Percentiles rank a stretch among this genome's conserved stretches.
These are phyloP conservation scores for Lepiota brunneoincarnata DNA, from an alignment of 768 basidiomycete genomes.

Conservation along the genomic window DNA sequence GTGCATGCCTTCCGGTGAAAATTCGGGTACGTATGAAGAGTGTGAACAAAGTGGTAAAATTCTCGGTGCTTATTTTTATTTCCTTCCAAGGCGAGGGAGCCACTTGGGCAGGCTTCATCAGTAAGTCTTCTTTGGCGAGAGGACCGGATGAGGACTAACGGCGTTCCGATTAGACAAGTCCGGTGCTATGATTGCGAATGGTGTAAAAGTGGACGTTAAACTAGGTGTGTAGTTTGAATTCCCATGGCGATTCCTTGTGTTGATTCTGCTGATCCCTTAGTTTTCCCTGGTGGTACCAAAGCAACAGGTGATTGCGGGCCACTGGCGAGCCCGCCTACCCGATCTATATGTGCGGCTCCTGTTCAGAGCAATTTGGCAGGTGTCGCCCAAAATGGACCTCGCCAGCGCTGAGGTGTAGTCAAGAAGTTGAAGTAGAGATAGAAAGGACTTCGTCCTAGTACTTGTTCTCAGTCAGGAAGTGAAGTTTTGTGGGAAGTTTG, in stretches of 20 bases:
- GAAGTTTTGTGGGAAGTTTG: too few species aligned
- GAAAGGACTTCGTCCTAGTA: too few species aligned
- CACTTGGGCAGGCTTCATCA: neutral
- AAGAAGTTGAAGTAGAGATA: too few species aligned
- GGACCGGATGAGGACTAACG: neutral
- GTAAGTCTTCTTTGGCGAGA: neutral
- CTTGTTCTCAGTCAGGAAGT: too few species aligned
- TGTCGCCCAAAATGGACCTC: too few species aligned
- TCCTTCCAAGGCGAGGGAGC: neutral
- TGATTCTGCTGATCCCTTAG: neutral
- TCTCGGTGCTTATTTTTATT: too few species aligned
- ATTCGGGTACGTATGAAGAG: neutral
- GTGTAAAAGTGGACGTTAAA: neutral
- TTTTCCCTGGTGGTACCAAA: neutral
- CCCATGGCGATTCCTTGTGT: neutral
- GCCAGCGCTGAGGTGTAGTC: too few species aligned
- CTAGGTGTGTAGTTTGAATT: neutral
- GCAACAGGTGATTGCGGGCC: neutral
- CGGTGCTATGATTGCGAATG: neutral
- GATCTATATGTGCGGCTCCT: too few species aligned
- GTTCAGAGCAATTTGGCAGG: too few species aligned
- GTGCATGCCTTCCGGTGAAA: neutral
- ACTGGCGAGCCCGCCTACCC: neutral
- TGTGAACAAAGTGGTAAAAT: too few species aligned
- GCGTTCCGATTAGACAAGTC: neutral